Conservation (phyloP, 1,284 basidiomycete species). For the Puccinia horiana region DNA sequence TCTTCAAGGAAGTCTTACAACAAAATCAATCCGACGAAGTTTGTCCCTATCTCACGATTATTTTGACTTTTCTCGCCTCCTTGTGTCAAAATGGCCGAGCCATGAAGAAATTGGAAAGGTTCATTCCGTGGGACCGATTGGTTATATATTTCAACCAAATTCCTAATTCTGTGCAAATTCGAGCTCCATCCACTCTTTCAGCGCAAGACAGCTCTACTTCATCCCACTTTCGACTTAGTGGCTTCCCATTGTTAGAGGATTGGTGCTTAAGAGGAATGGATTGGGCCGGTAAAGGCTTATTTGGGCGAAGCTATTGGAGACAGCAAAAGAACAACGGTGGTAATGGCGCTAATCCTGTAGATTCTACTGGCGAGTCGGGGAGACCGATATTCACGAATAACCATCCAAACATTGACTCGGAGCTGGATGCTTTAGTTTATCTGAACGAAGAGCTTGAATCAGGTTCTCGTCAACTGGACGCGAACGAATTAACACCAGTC, state of each 20-base stretch:
- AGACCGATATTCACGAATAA: not conserved
- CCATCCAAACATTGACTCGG: constrained; percentile 31
- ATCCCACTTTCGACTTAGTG: constrained; percentile 60
- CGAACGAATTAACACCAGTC: not conserved
- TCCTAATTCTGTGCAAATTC: constrained; percentile 59
- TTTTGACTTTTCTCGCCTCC: constrained; percentile 84
- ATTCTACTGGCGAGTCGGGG: not conserved
- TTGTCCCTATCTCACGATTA: constrained; percentile 75
- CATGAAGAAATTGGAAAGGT: constrained; percentile 69
- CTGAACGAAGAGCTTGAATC: constrained; percentile 20
- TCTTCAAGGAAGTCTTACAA: constrained; percentile 72
- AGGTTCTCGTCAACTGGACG: not conserved
- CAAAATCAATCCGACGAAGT: constrained; percentile 55
- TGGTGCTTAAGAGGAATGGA: constrained; percentile 93
- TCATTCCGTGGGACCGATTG: constrained; percentile 81
- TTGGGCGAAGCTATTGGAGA: constrained; percentile 86
- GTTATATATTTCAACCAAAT: constrained; percentile 37
- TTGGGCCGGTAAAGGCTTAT: constrained; percentile 85
- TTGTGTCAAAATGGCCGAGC: constrained; percentile 69
- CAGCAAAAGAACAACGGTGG: constrained; percentile 13
- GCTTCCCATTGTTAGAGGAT: constrained; percentile 81
- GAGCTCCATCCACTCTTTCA: constrained; percentile 64
- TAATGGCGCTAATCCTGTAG: not conserved
- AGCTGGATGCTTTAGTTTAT: constrained; percentile 33
- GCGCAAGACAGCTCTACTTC: constrained; percentile 63